phyloP scores from a whole-genome alignment of 495 filamentous ascomycete genomes.

The Aspergillus ostianus region DNA sequence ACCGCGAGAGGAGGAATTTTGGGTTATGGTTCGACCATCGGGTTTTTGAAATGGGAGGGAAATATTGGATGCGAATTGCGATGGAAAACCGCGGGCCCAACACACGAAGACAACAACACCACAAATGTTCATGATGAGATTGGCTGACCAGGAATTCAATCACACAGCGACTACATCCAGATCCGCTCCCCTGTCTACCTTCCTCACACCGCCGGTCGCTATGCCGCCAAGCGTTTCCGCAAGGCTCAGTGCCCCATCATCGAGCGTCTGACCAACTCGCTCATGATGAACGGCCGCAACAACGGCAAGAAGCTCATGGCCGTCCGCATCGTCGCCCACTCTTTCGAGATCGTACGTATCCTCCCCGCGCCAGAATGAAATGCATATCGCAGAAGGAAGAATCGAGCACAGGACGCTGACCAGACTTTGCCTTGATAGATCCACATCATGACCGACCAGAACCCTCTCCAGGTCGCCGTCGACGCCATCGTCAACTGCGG shows the following conservation, averaged over 20 bases:
- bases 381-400: not conserved
- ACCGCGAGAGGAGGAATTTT: conserved; percentile 15
- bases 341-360: conserved; percentile 93
- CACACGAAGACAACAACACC: not conserved
- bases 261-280: conserved; percentile 99
- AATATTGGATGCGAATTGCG: not conserved
- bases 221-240: conserved; percentile 99
- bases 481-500: conserved; percentile 99
- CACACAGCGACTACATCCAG: conserved; percentile 94
- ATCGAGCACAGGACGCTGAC: conserved; percentile 2
- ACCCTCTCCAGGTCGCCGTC: conserved; percentile 99
- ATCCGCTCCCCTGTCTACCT: conserved; percentile 98
- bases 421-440: conserved; percentile 56
- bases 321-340: conserved; percentile 96
- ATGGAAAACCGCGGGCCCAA: conserved; percentile 6
- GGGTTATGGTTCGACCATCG: not conserved
- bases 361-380: not conserved
- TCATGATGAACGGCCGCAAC: conserved; percentile 99
- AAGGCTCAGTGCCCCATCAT: conserved; percentile 99
- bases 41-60: not conserved
- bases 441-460: conserved; percentile 99
- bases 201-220: conserved; percentile 96
- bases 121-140: not conserved
- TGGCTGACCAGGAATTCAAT: not conserved
- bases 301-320: conserved; percentile 99